phyloP scores from a whole-genome alignment of 352 stramenopile species.

The Globisporangium rhizosaccharum region DNA sequence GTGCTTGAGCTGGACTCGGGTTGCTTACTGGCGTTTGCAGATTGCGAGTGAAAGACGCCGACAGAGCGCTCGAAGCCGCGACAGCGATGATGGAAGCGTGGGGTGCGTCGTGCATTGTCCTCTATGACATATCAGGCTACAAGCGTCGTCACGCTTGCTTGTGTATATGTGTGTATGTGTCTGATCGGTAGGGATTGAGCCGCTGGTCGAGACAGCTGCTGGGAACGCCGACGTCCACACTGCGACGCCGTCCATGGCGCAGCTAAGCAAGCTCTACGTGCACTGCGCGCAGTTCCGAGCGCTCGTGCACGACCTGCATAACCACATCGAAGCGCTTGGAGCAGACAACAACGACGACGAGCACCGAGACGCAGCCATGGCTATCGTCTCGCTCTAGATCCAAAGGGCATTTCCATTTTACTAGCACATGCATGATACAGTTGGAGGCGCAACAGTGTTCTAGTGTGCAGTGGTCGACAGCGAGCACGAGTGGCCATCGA shows the following conservation, averaged over 20 bases:
- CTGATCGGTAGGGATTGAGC: constrained; percentile 25
- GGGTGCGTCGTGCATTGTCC: constrained; percentile 17
- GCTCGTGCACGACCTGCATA: constrained; percentile 33
- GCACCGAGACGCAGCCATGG: background rate
- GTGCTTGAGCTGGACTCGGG: background rate
- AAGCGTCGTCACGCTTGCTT: background rate
- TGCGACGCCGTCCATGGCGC: constrained; percentile 10
- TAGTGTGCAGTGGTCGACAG: background rate
- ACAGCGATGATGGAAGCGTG: constrained; percentile 39
- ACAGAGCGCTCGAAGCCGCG: constrained; percentile 24
- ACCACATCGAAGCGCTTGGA: constrained; percentile 22
- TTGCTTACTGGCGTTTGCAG: constrained; percentile 10
- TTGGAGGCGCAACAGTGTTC: too few species aligned
- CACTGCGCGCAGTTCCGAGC: constrained; percentile 25
- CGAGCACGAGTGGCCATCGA: too few species aligned
- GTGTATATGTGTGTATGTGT: background rate
- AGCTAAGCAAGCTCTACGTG: constrained; percentile 26
- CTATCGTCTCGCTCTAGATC: background rate
- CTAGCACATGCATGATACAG: too few species aligned
- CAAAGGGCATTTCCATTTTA: background rate
- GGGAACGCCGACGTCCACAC: constrained; percentile 1
- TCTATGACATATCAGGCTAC: background rate
- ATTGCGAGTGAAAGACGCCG: constrained; percentile 19
- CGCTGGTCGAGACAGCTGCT: constrained; percentile 25
- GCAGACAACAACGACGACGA: background rate